Base-by-base conservation (phyloP, 495 filamentous ascomycete genomes). In the Aspergillus avenaceus region DNA sequence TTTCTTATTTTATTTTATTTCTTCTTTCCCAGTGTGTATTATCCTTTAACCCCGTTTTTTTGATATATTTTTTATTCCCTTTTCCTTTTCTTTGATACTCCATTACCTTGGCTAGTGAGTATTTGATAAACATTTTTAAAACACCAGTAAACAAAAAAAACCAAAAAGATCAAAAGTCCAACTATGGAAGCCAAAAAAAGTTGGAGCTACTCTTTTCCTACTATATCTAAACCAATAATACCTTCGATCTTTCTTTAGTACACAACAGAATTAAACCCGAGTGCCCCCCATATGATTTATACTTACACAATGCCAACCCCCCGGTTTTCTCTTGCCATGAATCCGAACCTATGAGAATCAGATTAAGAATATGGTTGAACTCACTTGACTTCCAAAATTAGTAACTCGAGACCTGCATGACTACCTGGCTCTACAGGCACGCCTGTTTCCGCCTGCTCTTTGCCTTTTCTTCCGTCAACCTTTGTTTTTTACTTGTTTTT, bases 341-440 rank as follows among this genome's bases (percentile, higher is more conserved):
- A 21, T 18, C 34, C 34, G 34, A 18, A 8, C 34, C 34, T 21
- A 21, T 38, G 13, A 38, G 21, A 38, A 3, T 11, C 34, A 38
- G 21, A 38, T 38, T 11, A 9, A 34, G 5, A 18, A 18, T 19
- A 38, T 18, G 34, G 34, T 21, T 36, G 50, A 47, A 25, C 43
- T 9, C 37, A 18, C 27, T 19, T 47, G 40, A 4, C 1, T 14
- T 37, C 54, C 50, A 58, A 58, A 54, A 51, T 51, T 58, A 58
- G 55, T 34, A 58, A 54, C 55, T 47, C 41, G 40, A 26, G 41
- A 16, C 44, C 51, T 55, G 52, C 48, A 52, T 59, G 51, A 52
- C 51, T 46, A 49, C 34, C n/a, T 32, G 41, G 45, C 28, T 42
- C n/a, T 36, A 36, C 32, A 38, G 34, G 13, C 21, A 21, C 16